These are phyloP conservation scores for Andrographis paniculata DNA, from an alignment of 305 asterid genomes.

Conservation along the genomic window DNA sequence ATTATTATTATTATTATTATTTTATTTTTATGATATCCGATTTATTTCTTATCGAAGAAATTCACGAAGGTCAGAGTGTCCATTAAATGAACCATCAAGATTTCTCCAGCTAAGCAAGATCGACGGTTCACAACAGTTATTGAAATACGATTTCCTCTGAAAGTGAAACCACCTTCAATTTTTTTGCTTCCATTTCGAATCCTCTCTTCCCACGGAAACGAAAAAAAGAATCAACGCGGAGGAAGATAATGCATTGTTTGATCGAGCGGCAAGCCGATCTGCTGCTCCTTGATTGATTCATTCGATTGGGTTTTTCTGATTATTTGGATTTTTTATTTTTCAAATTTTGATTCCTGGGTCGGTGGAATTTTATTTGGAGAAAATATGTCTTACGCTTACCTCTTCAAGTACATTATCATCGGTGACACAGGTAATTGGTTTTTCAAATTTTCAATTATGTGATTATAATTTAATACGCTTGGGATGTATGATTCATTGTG, in stretches of 20 bases:
- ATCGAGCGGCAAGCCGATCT: no score
- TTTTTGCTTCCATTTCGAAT: neutral
- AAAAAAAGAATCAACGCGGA: neutral
- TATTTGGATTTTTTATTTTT: neutral
- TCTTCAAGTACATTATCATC: constrained; percentile 76
- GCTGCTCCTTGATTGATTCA: no score
- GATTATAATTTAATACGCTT: neutral
- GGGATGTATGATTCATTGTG: neutral
- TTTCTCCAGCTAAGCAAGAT: no score
- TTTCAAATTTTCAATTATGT: neutral
- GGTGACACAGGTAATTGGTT: constrained; percentile 60
- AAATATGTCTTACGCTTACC: constrained; percentile 74
- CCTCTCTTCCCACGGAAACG: neutral
- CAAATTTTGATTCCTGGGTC: neutral
- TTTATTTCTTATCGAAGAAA: no score
- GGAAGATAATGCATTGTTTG: neutral
- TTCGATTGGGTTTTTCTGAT: neutral
- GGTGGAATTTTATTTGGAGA: constrained; percentile 1
- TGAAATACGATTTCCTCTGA: no score
- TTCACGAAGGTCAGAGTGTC: no score
- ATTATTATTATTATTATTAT: no score
- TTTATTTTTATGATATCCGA: no score
- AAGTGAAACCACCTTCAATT: no score
- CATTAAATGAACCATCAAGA: no score
- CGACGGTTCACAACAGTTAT: no score